phyloP scores from a whole-genome alignment of 2,329 filamentous ascomycete species.

The Diaporthe caulivora region DNA sequence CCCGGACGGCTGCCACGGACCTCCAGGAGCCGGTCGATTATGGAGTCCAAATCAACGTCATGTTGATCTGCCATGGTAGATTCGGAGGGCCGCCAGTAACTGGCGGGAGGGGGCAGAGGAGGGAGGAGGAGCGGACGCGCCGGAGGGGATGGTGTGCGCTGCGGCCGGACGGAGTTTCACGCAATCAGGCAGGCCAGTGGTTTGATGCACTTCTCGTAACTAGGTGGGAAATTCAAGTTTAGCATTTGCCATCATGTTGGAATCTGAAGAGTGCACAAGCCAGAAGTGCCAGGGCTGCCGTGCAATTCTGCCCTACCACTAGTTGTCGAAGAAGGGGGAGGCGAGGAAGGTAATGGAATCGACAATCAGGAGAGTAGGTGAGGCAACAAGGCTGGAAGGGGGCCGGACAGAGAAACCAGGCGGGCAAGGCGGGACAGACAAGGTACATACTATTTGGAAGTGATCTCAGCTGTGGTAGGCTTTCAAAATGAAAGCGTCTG shows the following conservation, averaged over 20 bases:
- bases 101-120: slow-evolving; percentile 39
- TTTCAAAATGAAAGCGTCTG: slow-evolving; percentile 40
- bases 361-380: slow-evolving; percentile 13
- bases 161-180: slow-evolving; percentile 39
- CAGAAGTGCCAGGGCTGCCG: not conserved
- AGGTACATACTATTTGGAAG: slow-evolving; percentile 40
- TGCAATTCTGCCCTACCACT: not conserved
- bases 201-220: slow-evolving; percentile 40
- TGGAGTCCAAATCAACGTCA: slow-evolving; percentile 98
- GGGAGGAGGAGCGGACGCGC: slow-evolving; percentile 40
- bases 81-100: slow-evolving; percentile 54
- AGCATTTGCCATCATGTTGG: slow-evolving; percentile 16
- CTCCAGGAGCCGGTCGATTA: slow-evolving; percentile 98
- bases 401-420: slow-evolving; percentile 6
- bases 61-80: slow-evolving; percentile 72
- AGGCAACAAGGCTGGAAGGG: slow-evolving; percentile 26
- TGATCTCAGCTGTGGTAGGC: slow-evolving; percentile 41
- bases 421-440: not conserved
- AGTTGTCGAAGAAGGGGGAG: not conserved
- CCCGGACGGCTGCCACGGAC: slow-evolving; percentile 97
- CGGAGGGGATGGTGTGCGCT: slow-evolving; percentile 40
- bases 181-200: slow-evolving; percentile 41
- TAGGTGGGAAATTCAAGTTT: slow-evolving; percentile 3
- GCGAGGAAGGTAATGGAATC: slow-evolving; percentile 26
- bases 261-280: not conserved